These are phyloP conservation scores for Zychaea mexicana DNA, from an alignment of 371 early-diverging fungal species.

Conservation along the genomic window DNA sequence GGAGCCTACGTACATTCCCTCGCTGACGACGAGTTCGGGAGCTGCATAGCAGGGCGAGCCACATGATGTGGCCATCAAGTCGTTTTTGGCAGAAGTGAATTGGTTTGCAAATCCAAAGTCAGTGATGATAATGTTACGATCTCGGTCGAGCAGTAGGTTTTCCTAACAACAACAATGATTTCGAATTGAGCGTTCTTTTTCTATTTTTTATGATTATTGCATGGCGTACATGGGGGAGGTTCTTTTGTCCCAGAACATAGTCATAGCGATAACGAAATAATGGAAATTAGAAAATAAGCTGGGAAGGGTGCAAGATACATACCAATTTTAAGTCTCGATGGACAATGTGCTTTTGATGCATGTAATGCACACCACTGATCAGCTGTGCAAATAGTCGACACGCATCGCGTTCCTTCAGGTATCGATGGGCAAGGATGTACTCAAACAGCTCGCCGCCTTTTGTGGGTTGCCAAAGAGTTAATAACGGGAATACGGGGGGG, in stretches of 20 bases:
- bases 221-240: no score
- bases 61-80: constrained; percentile 91
- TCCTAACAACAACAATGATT: constrained; percentile 41
- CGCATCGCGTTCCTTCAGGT: constrained; percentile 90
- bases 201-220: no score
- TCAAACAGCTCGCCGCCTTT: constrained; percentile 95
- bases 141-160: constrained; percentile 87
- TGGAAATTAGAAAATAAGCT: no score
- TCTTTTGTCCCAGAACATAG: no score
- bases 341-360: constrained; percentile 89
- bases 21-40: constrained; percentile 96
- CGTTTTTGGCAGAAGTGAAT: constrained; percentile 57
- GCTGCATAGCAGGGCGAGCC: constrained; percentile 99
- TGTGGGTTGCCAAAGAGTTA: not conserved
- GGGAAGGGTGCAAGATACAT: not conserved
- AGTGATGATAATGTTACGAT: constrained; percentile 93
- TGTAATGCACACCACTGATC: constrained; percentile 86
- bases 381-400: constrained; percentile 94
- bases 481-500: not conserved
- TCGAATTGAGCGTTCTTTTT: not conserved
- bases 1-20: constrained; percentile 97
- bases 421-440: constrained; percentile 92
- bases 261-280: no score
- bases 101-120: constrained; percentile 99
- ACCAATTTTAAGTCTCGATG: constrained; percentile 94